Conservation (phyloP, 306 rosid genomes). For the Cucumis melo region DNA sequence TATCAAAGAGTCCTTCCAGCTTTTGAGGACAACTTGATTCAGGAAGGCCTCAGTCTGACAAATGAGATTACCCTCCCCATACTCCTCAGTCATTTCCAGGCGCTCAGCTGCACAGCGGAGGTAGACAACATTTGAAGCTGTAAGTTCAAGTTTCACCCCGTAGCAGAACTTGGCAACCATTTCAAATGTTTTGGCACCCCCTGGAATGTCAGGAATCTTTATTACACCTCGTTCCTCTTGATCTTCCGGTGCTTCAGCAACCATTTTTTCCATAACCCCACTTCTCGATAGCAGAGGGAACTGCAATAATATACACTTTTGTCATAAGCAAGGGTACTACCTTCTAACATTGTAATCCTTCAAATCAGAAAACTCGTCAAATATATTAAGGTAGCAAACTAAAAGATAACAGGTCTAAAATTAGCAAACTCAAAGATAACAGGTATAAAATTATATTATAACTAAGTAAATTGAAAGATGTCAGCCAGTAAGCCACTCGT, state of each 20-base stretch:
- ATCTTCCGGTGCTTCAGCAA: slow-evolving; percentile 62
- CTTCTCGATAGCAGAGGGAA: slow-evolving; percentile 99
- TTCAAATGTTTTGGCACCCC: slow-evolving; percentile 86
- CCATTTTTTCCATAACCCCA: slow-evolving; percentile 72
- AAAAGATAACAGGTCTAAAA: neutral
- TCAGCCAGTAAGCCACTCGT: neutral
- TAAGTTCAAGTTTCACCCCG: slow-evolving; percentile 89
- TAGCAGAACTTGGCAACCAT: slow-evolving; percentile 92
- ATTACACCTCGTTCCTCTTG: slow-evolving; percentile 53
- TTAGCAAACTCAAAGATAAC: neutral
- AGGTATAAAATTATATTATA: neutral
- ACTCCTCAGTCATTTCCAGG: slow-evolving; percentile 92
- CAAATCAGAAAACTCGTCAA: neutral
- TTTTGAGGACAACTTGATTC: slow-evolving; percentile 64
- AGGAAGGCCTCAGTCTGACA: slow-evolving; percentile 62
- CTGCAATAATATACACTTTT: slow-evolving; percentile 29
- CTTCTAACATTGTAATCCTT: neutral
- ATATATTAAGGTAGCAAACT: neutral
- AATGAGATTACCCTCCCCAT: slow-evolving; percentile 76
- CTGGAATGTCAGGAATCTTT: slow-evolving; percentile 60
- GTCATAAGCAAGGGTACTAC: neutral
- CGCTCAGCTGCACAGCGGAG: slow-evolving; percentile 84
- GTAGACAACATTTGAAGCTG: slow-evolving; percentile 80
- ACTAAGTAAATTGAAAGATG: neutral
- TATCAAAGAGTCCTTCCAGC: slow-evolving; percentile 87